A percentile compares a stretch with the other conserved stretches of the same genome.
Evolutionary conservation across 345 rosid genomes (phyloP).

Genomic region (Boechera stricta): DNA sequence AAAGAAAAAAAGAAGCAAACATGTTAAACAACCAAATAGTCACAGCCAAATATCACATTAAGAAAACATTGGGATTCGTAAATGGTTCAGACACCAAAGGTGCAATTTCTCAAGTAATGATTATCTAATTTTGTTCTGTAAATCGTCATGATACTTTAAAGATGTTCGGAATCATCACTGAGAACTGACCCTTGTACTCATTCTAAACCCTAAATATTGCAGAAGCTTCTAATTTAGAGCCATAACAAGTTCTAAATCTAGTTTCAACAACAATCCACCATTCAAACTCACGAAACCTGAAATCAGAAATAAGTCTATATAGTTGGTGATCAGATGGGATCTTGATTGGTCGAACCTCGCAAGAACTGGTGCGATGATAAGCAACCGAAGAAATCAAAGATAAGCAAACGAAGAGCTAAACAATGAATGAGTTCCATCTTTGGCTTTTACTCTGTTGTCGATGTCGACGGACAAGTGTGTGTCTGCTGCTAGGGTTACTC

Average conservation of each 20-base stretch:
- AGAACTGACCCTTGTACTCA: background rate
- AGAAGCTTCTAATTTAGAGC: background rate
- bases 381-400: slow-evolving; percentile 47
- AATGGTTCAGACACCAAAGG: too few species aligned
- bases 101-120: too few species aligned
- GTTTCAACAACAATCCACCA: background rate
- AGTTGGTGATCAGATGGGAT: slow-evolving; percentile 5
- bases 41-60: too few species aligned
- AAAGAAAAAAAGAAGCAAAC: too few species aligned
- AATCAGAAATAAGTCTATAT: background rate
- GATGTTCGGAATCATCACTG: background rate
- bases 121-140: too few species aligned
- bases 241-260: slow-evolving; percentile 1
- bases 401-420: too few species aligned
- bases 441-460: too few species aligned
- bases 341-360: slow-evolving; percentile 62
- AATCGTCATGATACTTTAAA: background rate
- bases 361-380: slow-evolving; percentile 62
- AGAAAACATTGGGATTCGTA: too few species aligned
- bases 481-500: too few species aligned
- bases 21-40: too few species aligned
- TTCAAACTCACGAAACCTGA: background rate
- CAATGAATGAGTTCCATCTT: too few species aligned
- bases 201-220: background rate
- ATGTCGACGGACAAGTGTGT: too few species aligned